A percentile compares a stretch with the other conserved stretches of the same genome.
phyloP scores from a whole-genome alignment of 2,329 filamentous ascomycete genomes.

The Xylaria multiplex region DNA sequence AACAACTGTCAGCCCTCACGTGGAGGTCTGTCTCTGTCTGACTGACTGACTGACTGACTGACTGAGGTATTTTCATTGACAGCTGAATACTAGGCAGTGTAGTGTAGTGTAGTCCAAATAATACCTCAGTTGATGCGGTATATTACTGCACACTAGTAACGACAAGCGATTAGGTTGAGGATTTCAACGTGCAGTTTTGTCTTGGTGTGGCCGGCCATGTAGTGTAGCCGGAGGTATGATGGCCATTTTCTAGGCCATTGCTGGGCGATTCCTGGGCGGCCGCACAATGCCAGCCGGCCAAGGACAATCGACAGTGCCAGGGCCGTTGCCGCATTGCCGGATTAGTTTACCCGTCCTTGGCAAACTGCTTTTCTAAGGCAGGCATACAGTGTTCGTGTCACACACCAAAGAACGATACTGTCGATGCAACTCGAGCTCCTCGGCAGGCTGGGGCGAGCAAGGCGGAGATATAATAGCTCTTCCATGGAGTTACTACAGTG shows the following conservation, averaged over 20 bases:
- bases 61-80: constrained; percentile 27
- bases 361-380: constrained; percentile 2
- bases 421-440: not conserved
- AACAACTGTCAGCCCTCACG: too few relatives aligned
- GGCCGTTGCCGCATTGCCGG: constrained; percentile 6
- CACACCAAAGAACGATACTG: not conserved
- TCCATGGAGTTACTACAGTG: not conserved
- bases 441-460: not conserved
- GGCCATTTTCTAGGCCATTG: not conserved
- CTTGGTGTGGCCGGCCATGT: not conserved
- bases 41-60: not conserved
- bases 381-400: too few relatives aligned
- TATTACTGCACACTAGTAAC: constrained; percentile 5
- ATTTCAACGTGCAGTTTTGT: not conserved
- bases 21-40: not conserved
- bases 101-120: not conserved
- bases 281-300: constrained; percentile 2
- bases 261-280: not conserved
- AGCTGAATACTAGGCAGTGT: not conserved
- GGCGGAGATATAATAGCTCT: not conserved
- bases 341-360: constrained; percentile 18
- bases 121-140: constrained; percentile 28
- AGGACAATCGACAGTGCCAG: constrained; percentile 1
- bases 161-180: constrained; percentile 1
- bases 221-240: not conserved